These are phyloP conservation scores for Cryphonectria naterciae DNA, from an alignment of 2,329 filamentous ascomycete genomes.

Conservation along the genomic window DNA sequence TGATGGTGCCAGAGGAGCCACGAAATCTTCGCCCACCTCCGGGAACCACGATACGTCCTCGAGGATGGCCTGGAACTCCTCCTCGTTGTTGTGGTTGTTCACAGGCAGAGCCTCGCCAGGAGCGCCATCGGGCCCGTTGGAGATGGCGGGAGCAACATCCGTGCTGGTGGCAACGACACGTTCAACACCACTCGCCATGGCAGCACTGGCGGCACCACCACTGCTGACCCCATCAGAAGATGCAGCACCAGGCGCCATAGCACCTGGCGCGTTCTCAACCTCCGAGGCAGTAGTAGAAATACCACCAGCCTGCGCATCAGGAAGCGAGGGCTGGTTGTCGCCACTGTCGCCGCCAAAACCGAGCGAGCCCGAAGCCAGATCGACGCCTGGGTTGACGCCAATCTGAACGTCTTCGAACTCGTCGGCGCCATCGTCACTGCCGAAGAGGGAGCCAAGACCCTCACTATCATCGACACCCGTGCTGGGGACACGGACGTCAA, in stretches of 20 bases:
- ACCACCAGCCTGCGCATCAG: neutral
- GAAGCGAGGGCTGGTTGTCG: neutral
- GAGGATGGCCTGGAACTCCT: neutral
- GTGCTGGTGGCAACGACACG: neutral
- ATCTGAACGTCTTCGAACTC: neutral
- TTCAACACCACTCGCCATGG: neutral
- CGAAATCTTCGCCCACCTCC: neutral
- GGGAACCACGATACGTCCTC: neutral
- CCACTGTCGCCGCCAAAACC: too few relatives aligned
- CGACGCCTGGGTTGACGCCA: too few relatives aligned
- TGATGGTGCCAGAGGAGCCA: neutral
- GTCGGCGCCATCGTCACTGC: neutral
- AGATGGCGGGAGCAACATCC: neutral
- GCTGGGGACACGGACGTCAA: neutral
- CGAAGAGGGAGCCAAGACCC: neutral
- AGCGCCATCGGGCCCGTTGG: neutral
- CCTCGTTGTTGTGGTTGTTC: neutral
- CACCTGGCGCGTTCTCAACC: neutral
- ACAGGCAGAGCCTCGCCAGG: neutral
- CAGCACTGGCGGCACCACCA: neutral
- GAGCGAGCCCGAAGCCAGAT: too few relatives aligned
- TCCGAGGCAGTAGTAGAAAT: neutral
- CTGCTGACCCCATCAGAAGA: neutral
- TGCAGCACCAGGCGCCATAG: neutral
- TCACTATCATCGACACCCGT: neutral